Conservation (phyloP, 257 asterid species). For the Rhazya stricta region DNA sequence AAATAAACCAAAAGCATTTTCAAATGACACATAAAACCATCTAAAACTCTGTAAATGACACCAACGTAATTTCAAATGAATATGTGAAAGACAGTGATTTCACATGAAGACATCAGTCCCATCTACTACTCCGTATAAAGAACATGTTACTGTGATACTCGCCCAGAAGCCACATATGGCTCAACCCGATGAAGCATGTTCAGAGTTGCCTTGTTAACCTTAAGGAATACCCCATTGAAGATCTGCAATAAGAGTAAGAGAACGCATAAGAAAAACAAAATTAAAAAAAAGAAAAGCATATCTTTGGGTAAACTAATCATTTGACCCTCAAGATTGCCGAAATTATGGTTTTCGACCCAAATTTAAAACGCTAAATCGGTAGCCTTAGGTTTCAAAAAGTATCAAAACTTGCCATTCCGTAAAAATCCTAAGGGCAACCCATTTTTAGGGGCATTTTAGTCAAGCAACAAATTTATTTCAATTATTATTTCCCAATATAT, state of each 20-base stretch:
- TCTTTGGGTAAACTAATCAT: no score
- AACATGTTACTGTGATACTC: constrained; percentile 1
- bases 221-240: constrained; percentile 66
- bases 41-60: not conserved
- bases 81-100: not conserved
- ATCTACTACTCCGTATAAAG: not conserved
- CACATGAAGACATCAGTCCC: not conserved
- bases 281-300: not conserved
- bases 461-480: no score
- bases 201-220: constrained; percentile 68
- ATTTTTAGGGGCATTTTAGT: no score
- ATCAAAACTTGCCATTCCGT: no score
- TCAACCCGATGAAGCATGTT: constrained; percentile 75
- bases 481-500: no score
- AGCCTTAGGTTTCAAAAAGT: no score
- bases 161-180: constrained; percentile 79
- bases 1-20: not conserved
- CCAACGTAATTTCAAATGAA: no score
- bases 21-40: not conserved
- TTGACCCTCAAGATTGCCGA: no score
- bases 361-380: no score
- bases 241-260: constrained; percentile 38
- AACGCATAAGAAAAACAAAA: not conserved
- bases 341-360: no score
- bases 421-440: no score